phyloP scores from a whole-genome alignment of 2,329 filamentous ascomycete species.

The Fusarium solani-melongenae region DNA sequence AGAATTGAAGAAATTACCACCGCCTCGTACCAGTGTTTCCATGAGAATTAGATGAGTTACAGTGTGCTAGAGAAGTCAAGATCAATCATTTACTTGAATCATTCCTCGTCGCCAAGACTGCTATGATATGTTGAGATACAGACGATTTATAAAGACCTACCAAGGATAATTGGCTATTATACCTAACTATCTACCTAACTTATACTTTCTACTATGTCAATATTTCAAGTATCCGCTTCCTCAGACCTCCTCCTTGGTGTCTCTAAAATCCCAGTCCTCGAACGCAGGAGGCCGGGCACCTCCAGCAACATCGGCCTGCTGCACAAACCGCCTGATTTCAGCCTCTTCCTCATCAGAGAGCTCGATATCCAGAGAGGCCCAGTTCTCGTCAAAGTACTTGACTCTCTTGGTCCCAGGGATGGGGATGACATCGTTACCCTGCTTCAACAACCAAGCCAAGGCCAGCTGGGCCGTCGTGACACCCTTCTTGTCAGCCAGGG shows the following conservation, averaged over 20 bases:
- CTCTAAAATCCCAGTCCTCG: neutral
- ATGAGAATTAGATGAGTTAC: neutral
- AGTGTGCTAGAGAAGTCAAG: too few species aligned
- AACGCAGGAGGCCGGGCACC: neutral
- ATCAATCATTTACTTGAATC: neutral
- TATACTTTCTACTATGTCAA: neutral
- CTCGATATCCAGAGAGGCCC: slow-evolving; percentile 43
- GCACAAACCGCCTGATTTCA: slow-evolving; percentile 38
- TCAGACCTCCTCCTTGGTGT: slow-evolving; percentile 1
- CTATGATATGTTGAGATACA: neutral
- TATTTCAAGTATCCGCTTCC: neutral
- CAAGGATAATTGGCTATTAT: neutral
- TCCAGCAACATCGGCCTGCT: slow-evolving; percentile 18
- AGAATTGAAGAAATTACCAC: neutral
- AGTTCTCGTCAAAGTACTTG: slow-evolving; percentile 56
- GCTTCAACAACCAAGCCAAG: slow-evolving; percentile 69
- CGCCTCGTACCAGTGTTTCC: neutral
- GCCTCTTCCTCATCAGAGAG: slow-evolving; percentile 46
- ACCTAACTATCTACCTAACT: neutral
- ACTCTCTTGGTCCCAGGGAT: slow-evolving; percentile 58
- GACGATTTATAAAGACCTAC: neutral
- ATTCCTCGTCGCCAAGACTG: neutral
- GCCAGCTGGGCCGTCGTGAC: slow-evolving; percentile 66
- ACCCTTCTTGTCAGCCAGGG: slow-evolving; percentile 63
- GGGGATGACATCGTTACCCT: slow-evolving; percentile 67